phyloP scores from a whole-genome alignment of 495 filamentous ascomycete genomes.

The Neurospora sp. region DNA sequence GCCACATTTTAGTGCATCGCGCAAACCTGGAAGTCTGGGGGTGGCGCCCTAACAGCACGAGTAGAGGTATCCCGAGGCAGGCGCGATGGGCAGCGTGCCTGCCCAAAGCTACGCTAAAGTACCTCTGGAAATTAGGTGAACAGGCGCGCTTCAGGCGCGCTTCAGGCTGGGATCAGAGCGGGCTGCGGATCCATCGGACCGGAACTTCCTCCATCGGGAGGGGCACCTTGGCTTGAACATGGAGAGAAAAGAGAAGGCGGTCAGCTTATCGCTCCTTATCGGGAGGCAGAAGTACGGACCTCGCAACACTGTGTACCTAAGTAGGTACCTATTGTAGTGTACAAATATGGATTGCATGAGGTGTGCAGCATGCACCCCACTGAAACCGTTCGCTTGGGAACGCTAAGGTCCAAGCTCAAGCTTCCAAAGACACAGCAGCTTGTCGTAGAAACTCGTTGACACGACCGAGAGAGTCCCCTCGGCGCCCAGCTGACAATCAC shows the following conservation, averaged over 20 bases:
- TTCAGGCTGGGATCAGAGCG: not conserved
- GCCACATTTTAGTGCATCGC: not conserved
- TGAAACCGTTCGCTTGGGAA: not conserved
- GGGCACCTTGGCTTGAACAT: not conserved
- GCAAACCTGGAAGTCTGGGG: not conserved
- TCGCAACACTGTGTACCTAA: not conserved
- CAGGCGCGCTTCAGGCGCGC: not conserved
- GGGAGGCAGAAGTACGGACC: not conserved
- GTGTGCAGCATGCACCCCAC: not conserved
- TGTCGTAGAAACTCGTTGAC: slow-evolving; percentile 88
- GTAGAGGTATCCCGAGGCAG: not conserved
- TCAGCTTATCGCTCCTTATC: not conserved
- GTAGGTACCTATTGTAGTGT: not conserved
- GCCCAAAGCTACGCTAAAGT: not conserved
- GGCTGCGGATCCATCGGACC: not conserved
- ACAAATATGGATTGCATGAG: not conserved
- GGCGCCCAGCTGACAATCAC: slow-evolving; percentile 51
- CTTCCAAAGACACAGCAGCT: slow-evolving; percentile 69
- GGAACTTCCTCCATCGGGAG: not conserved
- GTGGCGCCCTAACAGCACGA: not conserved
- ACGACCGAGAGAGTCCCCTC: slow-evolving; percentile 39
- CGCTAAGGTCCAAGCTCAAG: slow-evolving; percentile 15
- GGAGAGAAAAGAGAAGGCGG: not conserved
- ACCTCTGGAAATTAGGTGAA: not conserved
- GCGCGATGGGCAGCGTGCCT: not conserved